Evolutionary conservation across 805 yeast genomes (phyloP).

Genomic region (Alloascoidea hylecoeti): DNA sequence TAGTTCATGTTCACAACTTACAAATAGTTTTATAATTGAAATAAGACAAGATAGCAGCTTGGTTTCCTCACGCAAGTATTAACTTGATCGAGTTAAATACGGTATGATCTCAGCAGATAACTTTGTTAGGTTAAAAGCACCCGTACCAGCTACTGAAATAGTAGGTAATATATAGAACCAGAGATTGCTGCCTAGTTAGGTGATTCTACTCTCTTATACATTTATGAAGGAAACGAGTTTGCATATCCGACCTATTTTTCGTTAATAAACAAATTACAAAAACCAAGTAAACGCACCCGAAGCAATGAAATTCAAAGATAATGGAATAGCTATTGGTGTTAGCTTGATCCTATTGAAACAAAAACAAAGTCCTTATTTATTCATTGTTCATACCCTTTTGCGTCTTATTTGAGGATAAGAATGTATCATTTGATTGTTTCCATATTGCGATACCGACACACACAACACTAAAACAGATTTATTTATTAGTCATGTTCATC

Average conservation of each 20-base stretch:
- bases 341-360: not conserved
- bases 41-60: conserved; percentile 12
- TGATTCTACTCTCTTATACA: too few species aligned
- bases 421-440: conserved; percentile 34
- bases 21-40: conserved; percentile 5
- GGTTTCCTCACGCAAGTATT: conserved; percentile 69
- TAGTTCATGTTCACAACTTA: conserved; percentile 1
- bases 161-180: not conserved
- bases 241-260: not conserved
- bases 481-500: not conserved
- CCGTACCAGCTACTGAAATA: not conserved
- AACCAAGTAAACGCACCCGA: conserved; percentile 50
- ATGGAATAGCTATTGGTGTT: conserved; percentile 30
- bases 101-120: conserved; percentile 56
- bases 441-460: conserved; percentile 50
- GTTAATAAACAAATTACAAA: not conserved
- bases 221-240: conserved; percentile 2
- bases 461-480: conserved; percentile 14
- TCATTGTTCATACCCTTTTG: conserved; percentile 34
- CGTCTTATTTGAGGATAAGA: conserved; percentile 68
- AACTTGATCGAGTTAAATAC: conserved; percentile 69
- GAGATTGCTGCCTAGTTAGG: not conserved
- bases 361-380: not conserved
- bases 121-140: conserved; percentile 2
- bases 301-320: conserved; percentile 82